Evolutionary conservation across 2,329 filamentous ascomycete species (phyloP).

Genomic region (Aspergillus sp.): DNA sequence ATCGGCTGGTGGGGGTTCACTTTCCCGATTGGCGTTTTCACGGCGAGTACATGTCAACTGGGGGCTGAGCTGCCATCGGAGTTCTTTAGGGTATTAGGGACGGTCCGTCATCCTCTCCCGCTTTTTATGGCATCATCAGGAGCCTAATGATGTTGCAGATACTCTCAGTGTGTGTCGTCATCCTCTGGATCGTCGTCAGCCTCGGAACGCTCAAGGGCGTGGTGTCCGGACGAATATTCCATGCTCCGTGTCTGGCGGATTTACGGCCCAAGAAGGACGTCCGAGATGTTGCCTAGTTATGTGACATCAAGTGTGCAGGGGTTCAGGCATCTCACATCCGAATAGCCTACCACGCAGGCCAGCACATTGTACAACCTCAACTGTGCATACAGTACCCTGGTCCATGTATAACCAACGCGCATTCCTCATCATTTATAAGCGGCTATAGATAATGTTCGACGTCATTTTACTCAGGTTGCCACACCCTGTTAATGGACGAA

Average conservation of each 20-base stretch:
- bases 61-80: conserved; percentile 57
- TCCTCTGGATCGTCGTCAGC: conserved; percentile 63
- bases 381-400: background rate
- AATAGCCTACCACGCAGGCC: background rate
- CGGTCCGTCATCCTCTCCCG: conserved; percentile 37
- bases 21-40: conserved; percentile 63
- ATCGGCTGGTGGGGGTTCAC: conserved; percentile 69
- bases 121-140: background rate
- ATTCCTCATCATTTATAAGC: background rate
- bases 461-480: background rate
- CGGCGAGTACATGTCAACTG: conserved; percentile 48
- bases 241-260: conserved; percentile 58
- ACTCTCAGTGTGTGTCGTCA: conserved; percentile 55
- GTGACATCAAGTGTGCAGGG: conserved; percentile 19
- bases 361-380: background rate
- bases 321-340: background rate
- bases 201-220: conserved; percentile 54
- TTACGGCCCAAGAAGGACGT: conserved; percentile 26
- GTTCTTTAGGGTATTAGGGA: conserved; percentile 63
- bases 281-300: conserved; percentile 21
- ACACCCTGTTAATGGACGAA: background rate
- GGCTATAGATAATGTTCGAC: background rate
- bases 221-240: conserved; percentile 55
- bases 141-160: conserved; percentile 37
- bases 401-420: background rate